These are phyloP conservation scores for Aspergillus neoniger DNA, from an alignment of 2,329 filamentous ascomycete species.

Conservation along the genomic window DNA sequence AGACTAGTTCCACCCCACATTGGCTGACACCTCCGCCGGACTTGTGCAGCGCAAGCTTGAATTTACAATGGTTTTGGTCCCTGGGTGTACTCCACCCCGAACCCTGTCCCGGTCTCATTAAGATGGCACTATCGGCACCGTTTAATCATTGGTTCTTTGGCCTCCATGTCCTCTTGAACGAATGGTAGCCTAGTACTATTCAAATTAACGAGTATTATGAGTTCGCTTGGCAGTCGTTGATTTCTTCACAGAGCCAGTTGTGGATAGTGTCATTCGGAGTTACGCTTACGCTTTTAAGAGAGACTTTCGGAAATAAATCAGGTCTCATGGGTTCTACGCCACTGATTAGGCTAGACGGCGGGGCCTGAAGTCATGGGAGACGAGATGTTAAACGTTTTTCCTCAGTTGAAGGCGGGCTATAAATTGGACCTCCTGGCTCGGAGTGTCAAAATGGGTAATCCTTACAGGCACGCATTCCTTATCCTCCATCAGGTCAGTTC, in stretches of 20 bases:
- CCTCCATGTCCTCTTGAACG: background rate
- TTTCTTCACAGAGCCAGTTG: background rate
- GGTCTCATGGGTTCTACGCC: background rate
- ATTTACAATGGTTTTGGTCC: background rate
- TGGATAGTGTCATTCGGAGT: background rate
- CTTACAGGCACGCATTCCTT: background rate
- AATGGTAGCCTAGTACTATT: background rate
- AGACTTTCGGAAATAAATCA: background rate
- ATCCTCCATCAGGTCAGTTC: background rate
- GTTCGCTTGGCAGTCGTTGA: background rate
- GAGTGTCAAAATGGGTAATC: background rate
- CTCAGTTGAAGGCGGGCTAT: background rate
- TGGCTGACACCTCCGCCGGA: background rate
- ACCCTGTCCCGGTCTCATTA: background rate
- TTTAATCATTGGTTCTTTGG: background rate
- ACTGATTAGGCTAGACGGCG: background rate
- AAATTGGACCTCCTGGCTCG: background rate
- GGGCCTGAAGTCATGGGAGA: background rate
- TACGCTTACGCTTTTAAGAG: background rate
- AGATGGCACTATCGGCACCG: background rate
- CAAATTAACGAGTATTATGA: background rate
- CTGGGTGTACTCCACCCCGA: background rate
- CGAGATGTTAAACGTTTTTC: background rate
- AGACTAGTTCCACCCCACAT: background rate
- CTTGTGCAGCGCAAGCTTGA: background rate